These are phyloP conservation scores for Trichoderma sp. DNA, from an alignment of 2,329 filamentous ascomycete species.

Conservation along the genomic window DNA sequence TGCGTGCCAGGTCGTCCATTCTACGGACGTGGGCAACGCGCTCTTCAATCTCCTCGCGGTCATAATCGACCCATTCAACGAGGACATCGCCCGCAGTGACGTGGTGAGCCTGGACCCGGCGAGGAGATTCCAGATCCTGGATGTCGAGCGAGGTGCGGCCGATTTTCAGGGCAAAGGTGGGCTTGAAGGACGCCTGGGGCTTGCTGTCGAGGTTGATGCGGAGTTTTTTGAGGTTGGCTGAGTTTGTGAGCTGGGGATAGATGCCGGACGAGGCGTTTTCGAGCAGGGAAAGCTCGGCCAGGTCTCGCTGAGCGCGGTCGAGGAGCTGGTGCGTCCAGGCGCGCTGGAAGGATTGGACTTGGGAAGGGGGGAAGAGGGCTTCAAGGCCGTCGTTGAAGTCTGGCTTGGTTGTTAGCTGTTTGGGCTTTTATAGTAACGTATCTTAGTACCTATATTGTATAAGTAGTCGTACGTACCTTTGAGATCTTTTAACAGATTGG, in stretches of 20 bases:
- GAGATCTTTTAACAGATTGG: conserved; percentile 38
- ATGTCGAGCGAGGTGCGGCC: conserved; percentile 32
- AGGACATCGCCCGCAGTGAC: conserved; percentile 36
- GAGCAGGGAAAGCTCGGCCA: conserved; percentile 41
- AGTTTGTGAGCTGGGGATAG: conserved; percentile 42
- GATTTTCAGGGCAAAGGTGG: conserved; percentile 43
- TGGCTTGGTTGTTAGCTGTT: conserved; percentile 13
- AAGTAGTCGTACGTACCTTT: conserved; percentile 32
- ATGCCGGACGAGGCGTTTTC: conserved; percentile 40
- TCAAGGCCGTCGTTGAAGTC: conserved; percentile 49
- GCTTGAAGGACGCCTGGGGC: conserved; percentile 40
- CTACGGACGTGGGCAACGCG: conserved; percentile 43
- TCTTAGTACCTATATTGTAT: neutral
- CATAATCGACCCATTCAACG: conserved; percentile 46
- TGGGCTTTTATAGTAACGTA: neutral
- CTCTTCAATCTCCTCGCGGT: conserved; percentile 40
- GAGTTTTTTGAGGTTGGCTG: conserved; percentile 44
- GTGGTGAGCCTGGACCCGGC: conserved; percentile 35
- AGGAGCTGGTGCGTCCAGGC: conserved; percentile 47
- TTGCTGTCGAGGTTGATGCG: conserved; percentile 45
- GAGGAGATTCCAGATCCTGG: conserved; percentile 2
- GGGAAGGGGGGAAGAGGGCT: conserved; percentile 43
- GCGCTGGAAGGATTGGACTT: conserved; percentile 42
- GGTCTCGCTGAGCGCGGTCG: conserved; percentile 42
- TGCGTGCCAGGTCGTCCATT: conserved; percentile 45